Conservation (phyloP, 805 yeast species). For the Nakazawaea holstii region DNA sequence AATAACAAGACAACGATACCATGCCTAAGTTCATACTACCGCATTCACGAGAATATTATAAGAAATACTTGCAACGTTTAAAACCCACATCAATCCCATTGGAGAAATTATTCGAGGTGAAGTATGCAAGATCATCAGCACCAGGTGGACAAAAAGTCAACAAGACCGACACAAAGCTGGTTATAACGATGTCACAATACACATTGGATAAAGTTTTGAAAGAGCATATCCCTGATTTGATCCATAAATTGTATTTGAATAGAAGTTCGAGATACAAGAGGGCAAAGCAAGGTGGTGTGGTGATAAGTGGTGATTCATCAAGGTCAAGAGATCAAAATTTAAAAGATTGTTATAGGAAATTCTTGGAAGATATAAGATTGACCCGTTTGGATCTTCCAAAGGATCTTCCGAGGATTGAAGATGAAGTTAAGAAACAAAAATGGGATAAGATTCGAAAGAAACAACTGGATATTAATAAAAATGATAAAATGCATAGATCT, state of each 20-base stretch:
- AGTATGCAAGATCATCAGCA: slow-evolving; percentile 48
- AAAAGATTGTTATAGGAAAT: slow-evolving; percentile 39
- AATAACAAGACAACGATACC: too few relatives aligned
- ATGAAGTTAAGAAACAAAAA: neutral
- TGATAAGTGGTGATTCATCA: slow-evolving; percentile 34
- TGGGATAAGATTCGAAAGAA: slow-evolving; percentile 4
- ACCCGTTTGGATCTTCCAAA: slow-evolving; percentile 9
- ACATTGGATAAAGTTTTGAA: slow-evolving; percentile 32
- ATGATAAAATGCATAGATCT: neutral
- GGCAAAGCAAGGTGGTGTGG: slow-evolving; percentile 33
- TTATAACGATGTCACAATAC: slow-evolving; percentile 25
- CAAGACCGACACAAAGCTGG: slow-evolving; percentile 46
- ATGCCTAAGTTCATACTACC: too few relatives aligned
- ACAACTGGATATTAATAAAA: neutral
- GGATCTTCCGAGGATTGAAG: neutral
- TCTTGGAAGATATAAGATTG: slow-evolving; percentile 34
- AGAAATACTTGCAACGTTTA: neutral
- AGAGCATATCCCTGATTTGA: slow-evolving; percentile 36
- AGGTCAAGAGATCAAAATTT: slow-evolving; percentile 41
- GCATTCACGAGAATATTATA: too few relatives aligned
- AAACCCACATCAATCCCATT: neutral
- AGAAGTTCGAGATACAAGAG: slow-evolving; percentile 27
- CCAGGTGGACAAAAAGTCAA: slow-evolving; percentile 63
- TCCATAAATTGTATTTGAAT: slow-evolving; percentile 26
- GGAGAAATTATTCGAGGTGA: slow-evolving; percentile 17